phyloP scores from a whole-genome alignment of 106 monocot species.

The Xerophyta viscosa region DNA sequence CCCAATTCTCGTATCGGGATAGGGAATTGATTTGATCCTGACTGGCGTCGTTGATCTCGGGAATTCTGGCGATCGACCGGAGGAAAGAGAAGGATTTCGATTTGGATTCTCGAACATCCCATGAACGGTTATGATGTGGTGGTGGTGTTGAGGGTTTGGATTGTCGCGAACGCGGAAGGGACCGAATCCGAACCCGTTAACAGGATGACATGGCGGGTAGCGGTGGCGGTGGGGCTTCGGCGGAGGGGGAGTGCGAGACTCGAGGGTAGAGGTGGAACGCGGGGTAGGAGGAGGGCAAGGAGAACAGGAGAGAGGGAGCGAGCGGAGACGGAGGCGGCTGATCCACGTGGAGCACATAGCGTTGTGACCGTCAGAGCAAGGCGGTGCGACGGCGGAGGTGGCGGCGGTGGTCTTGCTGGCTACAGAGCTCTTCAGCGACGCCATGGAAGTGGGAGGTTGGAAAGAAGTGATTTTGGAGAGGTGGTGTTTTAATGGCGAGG shows the following conservation, averaged over 20 bases:
- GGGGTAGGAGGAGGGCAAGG: neutral
- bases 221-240: neutral
- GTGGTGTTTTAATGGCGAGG: too few species aligned
- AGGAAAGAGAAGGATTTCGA: too few species aligned
- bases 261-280: conserved; percentile 15
- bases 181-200: conserved; percentile 18
- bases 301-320: neutral
- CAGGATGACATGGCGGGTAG: neutral
- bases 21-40: too few species aligned
- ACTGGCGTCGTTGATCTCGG: too few species aligned
- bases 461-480: too few species aligned
- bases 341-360: conserved; percentile 26
- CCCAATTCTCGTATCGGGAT: too few species aligned
- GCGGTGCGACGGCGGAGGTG: neutral
- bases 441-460: neutral
- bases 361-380: neutral
- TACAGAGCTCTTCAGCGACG: conserved; percentile 17
- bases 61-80: too few species aligned
- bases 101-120: too few species aligned
- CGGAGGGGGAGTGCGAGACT: conserved; percentile 21
- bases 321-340: conserved; percentile 18
- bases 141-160: too few species aligned
- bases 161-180: conserved; percentile 13
- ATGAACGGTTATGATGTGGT: too few species aligned
- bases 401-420: conserved; percentile 17